phyloP scores from a whole-genome alignment of 331 rosid species.

The Stylosanthes scabra region DNA sequence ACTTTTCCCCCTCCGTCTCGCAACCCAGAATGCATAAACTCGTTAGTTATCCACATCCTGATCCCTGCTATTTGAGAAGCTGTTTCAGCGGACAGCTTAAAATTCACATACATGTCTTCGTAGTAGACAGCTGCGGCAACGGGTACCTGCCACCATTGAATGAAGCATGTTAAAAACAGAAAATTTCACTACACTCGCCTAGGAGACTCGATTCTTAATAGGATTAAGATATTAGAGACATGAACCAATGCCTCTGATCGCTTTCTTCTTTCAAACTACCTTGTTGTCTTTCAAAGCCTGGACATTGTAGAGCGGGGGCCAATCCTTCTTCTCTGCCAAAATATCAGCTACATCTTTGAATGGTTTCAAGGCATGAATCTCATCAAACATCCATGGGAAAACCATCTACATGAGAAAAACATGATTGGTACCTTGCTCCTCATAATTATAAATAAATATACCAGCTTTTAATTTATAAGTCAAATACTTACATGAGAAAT shows the following conservation, averaged over 20 bases:
- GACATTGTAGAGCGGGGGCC: conserved; percentile 75
- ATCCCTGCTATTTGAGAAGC: conserved; percentile 86
- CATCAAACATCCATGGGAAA: conserved; percentile 98
- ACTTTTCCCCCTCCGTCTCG: conserved; percentile 81
- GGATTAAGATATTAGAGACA: not conserved
- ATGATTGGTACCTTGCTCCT: not conserved
- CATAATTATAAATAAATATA: conserved; percentile 18
- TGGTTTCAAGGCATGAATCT: conserved; percentile 76
- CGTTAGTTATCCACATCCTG: conserved; percentile 86
- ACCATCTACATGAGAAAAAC: conserved; percentile 69
- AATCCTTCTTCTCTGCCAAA: conserved; percentile 83
- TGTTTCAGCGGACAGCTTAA: conserved; percentile 80
- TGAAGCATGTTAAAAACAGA: not conserved
- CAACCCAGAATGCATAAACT: conserved; percentile 97
- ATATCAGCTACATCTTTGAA: conserved; percentile 80
- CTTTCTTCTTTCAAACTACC: conserved; percentile 54
- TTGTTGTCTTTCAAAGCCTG: conserved; percentile 69
- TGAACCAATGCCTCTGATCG: not conserved
- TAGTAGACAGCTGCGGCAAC: conserved; percentile 96
- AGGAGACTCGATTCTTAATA: not conserved
- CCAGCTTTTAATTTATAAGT: conserved; percentile 17
- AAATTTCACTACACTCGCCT: conserved; percentile 1
- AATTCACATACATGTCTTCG: conserved; percentile 82
- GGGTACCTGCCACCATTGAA: conserved; percentile 67
- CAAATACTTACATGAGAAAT: conserved; percentile 11